Evolutionary conservation across 257 asterid genomes (phyloP), one percentile per base, ranked within the genome.

Genomic region (Solanum raphanifolium): DNA sequence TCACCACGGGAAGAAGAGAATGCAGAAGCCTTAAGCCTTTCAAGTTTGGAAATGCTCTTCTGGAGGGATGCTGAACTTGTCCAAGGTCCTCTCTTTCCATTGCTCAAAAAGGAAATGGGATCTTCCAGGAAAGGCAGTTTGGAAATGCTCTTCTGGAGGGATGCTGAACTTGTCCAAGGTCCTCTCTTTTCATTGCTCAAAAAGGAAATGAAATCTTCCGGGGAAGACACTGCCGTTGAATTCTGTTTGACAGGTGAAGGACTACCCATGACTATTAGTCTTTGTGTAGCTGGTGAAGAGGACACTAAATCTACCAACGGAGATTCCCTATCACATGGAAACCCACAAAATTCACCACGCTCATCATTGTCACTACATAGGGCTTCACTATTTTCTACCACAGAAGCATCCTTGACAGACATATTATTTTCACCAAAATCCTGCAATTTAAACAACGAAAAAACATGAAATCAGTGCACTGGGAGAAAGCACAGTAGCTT

Each of bases 61-160:
- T 91, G 98, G 88, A 95, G 92, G 58, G 98, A 94, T 86, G 94
- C 88, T 84, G 91, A 92, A 35, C 90, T 90, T 72, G 86, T 90
- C 84, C 75, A 88, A 89, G 74, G 89, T 71, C 74, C 89, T 87
- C 75, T 87, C 60, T 85, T 89, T 87, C 87, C 95, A 87, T 86
- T 91, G 88, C 85, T 46, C 65, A 86, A 81, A 86, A 90, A 90
- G 85, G 94, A 88, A 90, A 65, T 91, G 83, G 88, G 89, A 60
- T 89, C 89, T 55, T 90, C 92, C 32, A 85, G 92, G 90, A 89
- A 88, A 55, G 65, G 65, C n/a, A 95, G 94, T 89, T 94, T 95
- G 69, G 95, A 93, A 91, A 95, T 92, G 92, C 98, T 95, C 92
- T 85, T 95, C 92, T 91, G 98, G 88, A 95, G 92, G 65, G 98